A percentile compares a stretch with the other conserved stretches of the same genome.
phyloP scores from a whole-genome alignment of 495 filamentous ascomycete genomes.

The Penicillium samsonianum region DNA sequence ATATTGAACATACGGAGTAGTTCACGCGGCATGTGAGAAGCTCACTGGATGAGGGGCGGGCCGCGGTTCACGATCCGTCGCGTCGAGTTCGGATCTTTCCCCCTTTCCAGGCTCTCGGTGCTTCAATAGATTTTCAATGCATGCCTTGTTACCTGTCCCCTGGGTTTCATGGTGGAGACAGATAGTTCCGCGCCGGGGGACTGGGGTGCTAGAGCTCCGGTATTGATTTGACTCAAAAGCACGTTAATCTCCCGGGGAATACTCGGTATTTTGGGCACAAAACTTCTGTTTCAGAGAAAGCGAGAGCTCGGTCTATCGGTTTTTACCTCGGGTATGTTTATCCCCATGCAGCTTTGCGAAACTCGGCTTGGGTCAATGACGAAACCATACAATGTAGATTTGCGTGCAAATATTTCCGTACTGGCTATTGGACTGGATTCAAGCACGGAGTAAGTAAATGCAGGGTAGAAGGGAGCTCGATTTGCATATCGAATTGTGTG shows the following conservation, averaged over 20 bases:
- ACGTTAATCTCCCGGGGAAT: neutral
- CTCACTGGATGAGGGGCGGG: slow-evolving; percentile 13
- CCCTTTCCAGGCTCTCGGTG: slow-evolving; percentile 22
- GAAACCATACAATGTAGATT: neutral
- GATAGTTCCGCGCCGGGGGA: neutral
- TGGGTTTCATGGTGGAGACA: slow-evolving; percentile 13
- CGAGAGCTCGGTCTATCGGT: neutral
- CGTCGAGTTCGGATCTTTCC: slow-evolving; percentile 4
- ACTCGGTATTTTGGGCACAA: neutral
- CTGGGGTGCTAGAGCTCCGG: neutral
- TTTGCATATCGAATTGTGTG: neutral
- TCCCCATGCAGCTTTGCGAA: slow-evolving; percentile 2
- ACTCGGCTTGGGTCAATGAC: neutral
- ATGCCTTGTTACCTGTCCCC: slow-evolving; percentile 13
- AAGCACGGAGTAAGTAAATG: neutral
- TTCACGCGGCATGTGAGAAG: neutral
- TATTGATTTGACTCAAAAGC: neutral
- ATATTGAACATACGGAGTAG: neutral
- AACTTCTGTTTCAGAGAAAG: slow-evolving; percentile 1
- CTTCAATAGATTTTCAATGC: slow-evolving; percentile 12
- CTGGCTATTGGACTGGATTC: neutral
- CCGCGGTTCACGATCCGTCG: slow-evolving; percentile 9
- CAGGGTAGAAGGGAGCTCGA: slow-evolving; percentile 4
- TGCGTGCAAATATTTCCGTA: slow-evolving; percentile 3
- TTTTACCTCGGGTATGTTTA: slow-evolving; percentile 2